phyloP scores from a whole-genome alignment of 495 filamentous ascomycete genomes.

The Evernia prunastri region DNA sequence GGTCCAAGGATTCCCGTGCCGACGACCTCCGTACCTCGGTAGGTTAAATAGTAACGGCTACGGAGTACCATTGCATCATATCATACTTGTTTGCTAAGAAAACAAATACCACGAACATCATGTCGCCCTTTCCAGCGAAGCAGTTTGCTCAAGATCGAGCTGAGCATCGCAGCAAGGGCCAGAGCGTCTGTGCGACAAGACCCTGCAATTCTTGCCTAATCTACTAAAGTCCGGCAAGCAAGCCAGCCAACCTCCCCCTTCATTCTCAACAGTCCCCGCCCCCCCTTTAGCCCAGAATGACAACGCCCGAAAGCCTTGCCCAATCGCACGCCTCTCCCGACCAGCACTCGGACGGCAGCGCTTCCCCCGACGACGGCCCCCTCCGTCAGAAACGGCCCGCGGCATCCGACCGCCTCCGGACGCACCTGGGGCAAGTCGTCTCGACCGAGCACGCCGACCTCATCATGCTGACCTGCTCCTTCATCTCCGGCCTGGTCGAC shows the following conservation, averaged over 20 bases:
- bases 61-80: too few relatives aligned
- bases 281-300: not conserved
- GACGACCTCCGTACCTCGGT: too few relatives aligned
- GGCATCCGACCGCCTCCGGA: not conserved
- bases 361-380: not conserved
- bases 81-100: too few relatives aligned
- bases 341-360: not conserved
- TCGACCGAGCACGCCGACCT: slow-evolving; percentile 36
- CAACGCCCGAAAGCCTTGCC: not conserved
- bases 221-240: not conserved
- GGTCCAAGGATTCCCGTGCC: too few relatives aligned
- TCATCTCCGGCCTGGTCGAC: slow-evolving; percentile 45
- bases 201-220: not conserved
- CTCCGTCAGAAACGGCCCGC: not conserved
- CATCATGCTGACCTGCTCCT: slow-evolving; percentile 43
- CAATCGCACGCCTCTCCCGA: not conserved
- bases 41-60: too few relatives aligned
- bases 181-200: not conserved
- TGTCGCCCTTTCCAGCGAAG: not conserved
- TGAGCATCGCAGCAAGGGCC: not conserved
- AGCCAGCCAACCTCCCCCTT: not conserved
- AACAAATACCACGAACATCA: too few relatives aligned
- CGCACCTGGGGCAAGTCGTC: slow-evolving; percentile 33
- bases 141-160: not conserved
- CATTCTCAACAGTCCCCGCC: not conserved